These are phyloP conservation scores for Ceratocystis ficicola DNA, from an alignment of 2,329 filamentous ascomycete genomes.

Conservation along the genomic window DNA sequence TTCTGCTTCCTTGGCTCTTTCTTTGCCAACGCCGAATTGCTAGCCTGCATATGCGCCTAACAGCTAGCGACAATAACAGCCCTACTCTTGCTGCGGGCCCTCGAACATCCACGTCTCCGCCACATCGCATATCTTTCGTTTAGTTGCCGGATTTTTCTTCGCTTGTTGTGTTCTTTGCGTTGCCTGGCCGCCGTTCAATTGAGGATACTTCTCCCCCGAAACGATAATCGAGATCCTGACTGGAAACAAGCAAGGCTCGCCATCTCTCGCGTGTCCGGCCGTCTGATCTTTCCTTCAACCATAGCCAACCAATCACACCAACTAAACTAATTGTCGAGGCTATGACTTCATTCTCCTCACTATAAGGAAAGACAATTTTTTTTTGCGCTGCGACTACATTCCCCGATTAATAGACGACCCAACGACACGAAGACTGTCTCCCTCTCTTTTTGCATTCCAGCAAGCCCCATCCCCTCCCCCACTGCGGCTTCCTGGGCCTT, in stretches of 20 bases:
- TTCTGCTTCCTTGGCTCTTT: neutral
- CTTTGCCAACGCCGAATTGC: neutral
- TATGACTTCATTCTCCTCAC: constrained; percentile 1
- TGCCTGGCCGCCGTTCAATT: neutral
- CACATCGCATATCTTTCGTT: neutral
- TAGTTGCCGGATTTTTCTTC: neutral
- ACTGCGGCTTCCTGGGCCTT: no score
- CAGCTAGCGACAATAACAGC: neutral
- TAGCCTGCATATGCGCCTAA: constrained; percentile 13
- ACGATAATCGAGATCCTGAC: neutral
- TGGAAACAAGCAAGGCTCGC: no score
- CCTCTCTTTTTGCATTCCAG: neutral
- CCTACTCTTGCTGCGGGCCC: neutral
- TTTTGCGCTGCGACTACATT: no score
- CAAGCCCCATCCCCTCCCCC: neutral
- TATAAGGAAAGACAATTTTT: constrained; percentile 19
- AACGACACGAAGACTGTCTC: neutral
- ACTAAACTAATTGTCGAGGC: neutral
- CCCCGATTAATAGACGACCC: constrained; percentile 6
- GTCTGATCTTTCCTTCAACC: neutral
- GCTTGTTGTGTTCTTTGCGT: neutral
- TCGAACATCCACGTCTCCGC: neutral
- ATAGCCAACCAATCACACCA: neutral
- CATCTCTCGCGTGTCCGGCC: no score
- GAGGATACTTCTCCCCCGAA: neutral